Evolutionary conservation across 2,329 filamentous ascomycete genomes (phyloP), one percentile per base, ranked within the genome.

Genomic region (Paecilomyces formosus): DNA sequence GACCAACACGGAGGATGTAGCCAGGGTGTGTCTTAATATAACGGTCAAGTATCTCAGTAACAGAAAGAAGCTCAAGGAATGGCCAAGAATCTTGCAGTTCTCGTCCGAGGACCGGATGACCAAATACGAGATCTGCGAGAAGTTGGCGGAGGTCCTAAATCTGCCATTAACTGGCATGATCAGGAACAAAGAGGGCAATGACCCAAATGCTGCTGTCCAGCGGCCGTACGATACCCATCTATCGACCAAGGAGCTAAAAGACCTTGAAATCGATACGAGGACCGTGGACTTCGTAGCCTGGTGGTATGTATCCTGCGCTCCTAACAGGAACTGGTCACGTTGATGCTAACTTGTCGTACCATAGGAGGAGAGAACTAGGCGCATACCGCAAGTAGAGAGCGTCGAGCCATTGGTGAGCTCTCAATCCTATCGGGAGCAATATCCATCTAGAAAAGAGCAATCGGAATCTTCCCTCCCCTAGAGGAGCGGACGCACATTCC

Each of bases 181-280:
- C 66, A 60, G 65, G 9, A 88, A 90, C 66, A 82, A 85, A 24
- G 81, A 89, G 66, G 88, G 88, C 39, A 88, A 89, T 70, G 87
- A 90, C 63, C 85, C 87, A 5, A 86, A 84, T 61, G 84, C 87
- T 52, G 80, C 81, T 22, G 89, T 92, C 0, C 85, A 92, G 75
- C 82, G 92, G 62, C 92, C 92, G 12, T 96, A 90, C 70, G 91
- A 96, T 74, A 93, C 89, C 66, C 91, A 96, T 73, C 78, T 97
- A 53, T 92, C 89, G 66, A 96, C 89, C 8, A 84, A 83, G 73
- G 84, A 79, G 45, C 75, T 96, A 63, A 84, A 84, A 71, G 85
- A 90, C 13, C 70, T 96, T 61, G 90, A 85, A 0, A 89, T 96
- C 62, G 82, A 89, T 68, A 84, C 93, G 58, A 78, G 82, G 53